Conservation (phyloP, 2,329 filamentous ascomycete species). For the Cercospora nicotianae region DNA sequence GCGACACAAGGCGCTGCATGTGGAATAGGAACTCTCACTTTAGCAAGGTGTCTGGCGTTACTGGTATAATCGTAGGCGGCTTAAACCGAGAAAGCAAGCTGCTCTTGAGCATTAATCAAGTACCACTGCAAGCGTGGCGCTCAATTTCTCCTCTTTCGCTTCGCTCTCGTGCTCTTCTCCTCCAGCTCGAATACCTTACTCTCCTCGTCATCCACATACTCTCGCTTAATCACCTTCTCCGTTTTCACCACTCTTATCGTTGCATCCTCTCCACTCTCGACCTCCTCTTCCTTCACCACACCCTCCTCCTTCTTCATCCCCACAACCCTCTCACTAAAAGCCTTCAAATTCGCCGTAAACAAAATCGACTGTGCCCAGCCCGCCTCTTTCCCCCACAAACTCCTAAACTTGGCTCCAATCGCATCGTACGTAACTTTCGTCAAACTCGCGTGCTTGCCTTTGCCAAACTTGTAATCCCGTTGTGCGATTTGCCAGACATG, state of each 20-base stretch:
- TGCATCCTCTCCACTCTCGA: conserved; percentile 31
- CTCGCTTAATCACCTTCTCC: conserved; percentile 42
- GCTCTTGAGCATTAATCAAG: neutral
- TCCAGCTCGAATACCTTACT: conserved; percentile 43
- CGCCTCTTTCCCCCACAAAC: conserved; percentile 87
- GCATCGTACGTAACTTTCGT: conserved; percentile 88
- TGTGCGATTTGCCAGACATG: conserved; percentile 99
- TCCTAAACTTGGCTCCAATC: conserved; percentile 84
- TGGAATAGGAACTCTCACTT: conserved; percentile 5
- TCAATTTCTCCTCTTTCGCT: conserved; percentile 37
- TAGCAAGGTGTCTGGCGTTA: conserved; percentile 18
- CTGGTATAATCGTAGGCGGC: neutral
- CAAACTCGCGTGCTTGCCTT: conserved; percentile 77
- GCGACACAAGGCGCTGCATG: neutral
- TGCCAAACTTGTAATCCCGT: conserved; percentile 90
- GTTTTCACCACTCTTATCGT: conserved; percentile 33
- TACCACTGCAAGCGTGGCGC: neutral
- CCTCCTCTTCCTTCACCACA: conserved; percentile 36
- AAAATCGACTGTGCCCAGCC: conserved; percentile 98
- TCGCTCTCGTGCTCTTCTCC: conserved; percentile 42
- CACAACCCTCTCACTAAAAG: conserved; percentile 70
- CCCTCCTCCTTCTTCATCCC: conserved; percentile 49
- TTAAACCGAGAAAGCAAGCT: neutral
- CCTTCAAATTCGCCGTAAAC: conserved; percentile 86
- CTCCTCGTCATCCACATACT: conserved; percentile 43